Base-by-base conservation (phyloP, 2,329 filamentous ascomycete species). In the Colletotrichum tofieldiae region DNA sequence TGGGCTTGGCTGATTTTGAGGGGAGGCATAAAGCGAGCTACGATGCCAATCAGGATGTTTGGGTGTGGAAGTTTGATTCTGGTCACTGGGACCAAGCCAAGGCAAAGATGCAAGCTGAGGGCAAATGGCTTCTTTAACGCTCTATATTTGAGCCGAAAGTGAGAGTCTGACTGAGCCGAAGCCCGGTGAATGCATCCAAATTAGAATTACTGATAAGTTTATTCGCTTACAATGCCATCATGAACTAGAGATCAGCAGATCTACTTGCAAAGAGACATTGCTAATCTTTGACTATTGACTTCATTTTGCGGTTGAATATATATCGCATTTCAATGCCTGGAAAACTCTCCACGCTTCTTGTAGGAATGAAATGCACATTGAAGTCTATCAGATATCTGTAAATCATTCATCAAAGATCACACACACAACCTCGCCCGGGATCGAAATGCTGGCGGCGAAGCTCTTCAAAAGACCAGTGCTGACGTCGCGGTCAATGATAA, bases 401-500 rank as follows among this genome's bases (percentile, higher is more conserved):
- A 23, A 29, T 60, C 76, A 81, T 78, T 88, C 84, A 70, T 85
- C 79, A 76, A 88, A 89, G 47, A 88, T 80, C 11, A 85, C 84
- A 37, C 82, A 81, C 43, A 84, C 87, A 43, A 86, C 81, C 73
- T 83, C 78, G 23, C 86, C 86, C 14, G 77, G 79, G 45, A 89
- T 77, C 35, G 82, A 75, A 16, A 81, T 81, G 64, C 81, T 79
- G 1, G 83, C 86, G 5, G 85, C 78, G 74, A 86, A 84, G 49
- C 81, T 78, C 41, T 82, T 84, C 47, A 95, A 81, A 74, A 86
- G 76, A 1, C 93, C 93, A 0, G 88, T 90, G 67, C 79, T 73
- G 1, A 86, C 82, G 80, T 94, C 86, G 7, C 93, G 85, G 75
- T 83, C 78, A 59, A 93, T 87, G 58, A 95, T 81, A 7, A 88